Evolutionary conservation across 345 rosid genomes (phyloP).

Genomic region (Dovyalis caffra): DNA sequence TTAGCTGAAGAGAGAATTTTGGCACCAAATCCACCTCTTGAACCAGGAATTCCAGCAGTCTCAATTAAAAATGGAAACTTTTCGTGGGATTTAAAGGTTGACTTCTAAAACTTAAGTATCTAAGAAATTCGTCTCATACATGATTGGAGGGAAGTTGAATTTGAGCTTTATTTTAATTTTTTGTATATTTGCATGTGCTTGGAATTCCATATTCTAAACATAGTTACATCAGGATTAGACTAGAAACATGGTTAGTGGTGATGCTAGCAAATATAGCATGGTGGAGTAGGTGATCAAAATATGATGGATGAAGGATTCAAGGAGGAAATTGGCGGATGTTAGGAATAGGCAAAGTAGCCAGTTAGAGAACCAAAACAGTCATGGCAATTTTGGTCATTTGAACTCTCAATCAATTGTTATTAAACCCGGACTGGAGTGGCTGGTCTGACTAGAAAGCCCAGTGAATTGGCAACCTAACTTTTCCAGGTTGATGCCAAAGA

Average conservation of each 20-base stretch:
- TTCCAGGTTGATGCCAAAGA: too few relatives aligned
- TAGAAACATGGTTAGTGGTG: neutral
- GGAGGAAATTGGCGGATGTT: too few relatives aligned
- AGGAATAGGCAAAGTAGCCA: too few relatives aligned
- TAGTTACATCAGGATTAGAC: neutral
- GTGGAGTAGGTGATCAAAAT: too few relatives aligned
- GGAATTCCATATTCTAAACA: neutral
- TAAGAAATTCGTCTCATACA: neutral
- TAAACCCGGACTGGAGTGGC: too few relatives aligned
- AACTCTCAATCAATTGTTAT: too few relatives aligned
- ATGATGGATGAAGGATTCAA: too few relatives aligned
- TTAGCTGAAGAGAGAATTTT: conserved; percentile 80
- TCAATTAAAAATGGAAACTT: conserved; percentile 76
- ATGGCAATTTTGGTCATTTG: too few relatives aligned
- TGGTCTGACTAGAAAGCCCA: too few relatives aligned
- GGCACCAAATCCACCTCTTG: conserved; percentile 71
- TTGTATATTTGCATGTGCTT: neutral
- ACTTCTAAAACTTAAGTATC: neutral
- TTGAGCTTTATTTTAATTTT: neutral
- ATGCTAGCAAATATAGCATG: neutral
- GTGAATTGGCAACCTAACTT: too few relatives aligned
- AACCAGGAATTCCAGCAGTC: conserved; percentile 73
- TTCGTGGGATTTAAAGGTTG: conserved; percentile 90
- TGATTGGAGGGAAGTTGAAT: neutral
- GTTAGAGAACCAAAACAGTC: too few relatives aligned